Evolutionary conservation across 2,329 filamentous ascomycete genomes (phyloP).

Genomic region (Stromatinia cepivora): DNA sequence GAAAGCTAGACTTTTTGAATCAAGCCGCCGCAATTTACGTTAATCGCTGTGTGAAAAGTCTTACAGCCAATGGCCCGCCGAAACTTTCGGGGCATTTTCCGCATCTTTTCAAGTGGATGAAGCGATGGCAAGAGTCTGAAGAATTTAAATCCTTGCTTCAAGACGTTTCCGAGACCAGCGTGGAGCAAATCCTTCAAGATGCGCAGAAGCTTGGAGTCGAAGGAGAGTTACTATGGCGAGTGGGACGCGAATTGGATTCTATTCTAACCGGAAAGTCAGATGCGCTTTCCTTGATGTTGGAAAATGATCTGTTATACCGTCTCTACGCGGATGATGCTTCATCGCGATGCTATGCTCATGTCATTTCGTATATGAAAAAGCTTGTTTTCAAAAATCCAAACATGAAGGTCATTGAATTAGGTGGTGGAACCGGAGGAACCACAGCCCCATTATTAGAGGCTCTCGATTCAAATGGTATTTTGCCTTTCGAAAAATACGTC

Average conservation of each 20-base stretch:
- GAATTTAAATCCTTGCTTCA: too few relatives aligned
- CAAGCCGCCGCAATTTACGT: too few relatives aligned
- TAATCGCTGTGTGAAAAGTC: too few relatives aligned
- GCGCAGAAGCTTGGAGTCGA: too few relatives aligned
- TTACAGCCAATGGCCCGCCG: too few relatives aligned
- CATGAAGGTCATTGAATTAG: conserved; percentile 41
- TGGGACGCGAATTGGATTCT: background rate
- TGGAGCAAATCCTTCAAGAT: too few relatives aligned
- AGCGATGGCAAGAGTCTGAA: too few relatives aligned
- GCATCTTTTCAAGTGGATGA: too few relatives aligned
- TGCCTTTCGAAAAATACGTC: background rate
- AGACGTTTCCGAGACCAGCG: background rate
- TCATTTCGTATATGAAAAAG: conserved; percentile 9
- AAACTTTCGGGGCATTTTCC: too few relatives aligned
- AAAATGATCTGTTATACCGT: background rate
- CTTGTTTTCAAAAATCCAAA: conserved; percentile 30
- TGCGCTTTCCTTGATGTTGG: background rate
- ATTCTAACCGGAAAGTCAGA: background rate
- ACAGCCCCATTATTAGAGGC: conserved; percentile 4
- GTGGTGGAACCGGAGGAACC: conserved; percentile 21
- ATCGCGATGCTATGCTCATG: background rate
- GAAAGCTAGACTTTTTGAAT: too few relatives aligned
- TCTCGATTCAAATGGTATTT: background rate
- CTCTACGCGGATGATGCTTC: background rate
- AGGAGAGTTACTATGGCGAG: background rate